These are phyloP conservation scores for Saturnispora diversa DNA, from an alignment of 805 yeast species.

Conservation along the genomic window DNA sequence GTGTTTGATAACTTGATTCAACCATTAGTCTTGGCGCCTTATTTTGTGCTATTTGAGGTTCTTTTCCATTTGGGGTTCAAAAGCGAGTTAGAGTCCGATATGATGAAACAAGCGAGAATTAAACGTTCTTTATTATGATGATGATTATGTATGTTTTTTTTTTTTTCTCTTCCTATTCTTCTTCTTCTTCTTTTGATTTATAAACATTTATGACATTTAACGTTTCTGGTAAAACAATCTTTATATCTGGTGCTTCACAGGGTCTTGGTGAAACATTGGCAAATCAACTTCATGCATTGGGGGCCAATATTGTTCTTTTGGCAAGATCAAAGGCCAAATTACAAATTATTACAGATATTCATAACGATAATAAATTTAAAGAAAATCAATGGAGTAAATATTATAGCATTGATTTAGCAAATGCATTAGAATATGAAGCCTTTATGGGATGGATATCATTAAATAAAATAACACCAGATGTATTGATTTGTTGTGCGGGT, in stretches of 20 bases:
- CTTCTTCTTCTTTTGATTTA: neutral
- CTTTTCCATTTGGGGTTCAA: constrained; percentile 61
- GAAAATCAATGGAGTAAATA: constrained; percentile 30
- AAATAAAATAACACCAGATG: constrained; percentile 45
- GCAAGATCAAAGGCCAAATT: constrained; percentile 68
- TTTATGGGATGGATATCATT: constrained; percentile 31
- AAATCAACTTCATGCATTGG: constrained; percentile 32
- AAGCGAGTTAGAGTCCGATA: constrained; percentile 39
- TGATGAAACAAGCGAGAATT: constrained; percentile 41
- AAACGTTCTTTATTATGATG: constrained; percentile 11
- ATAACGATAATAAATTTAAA: constrained; percentile 17
- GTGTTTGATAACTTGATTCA: constrained; percentile 73
- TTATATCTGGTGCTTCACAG: constrained; percentile 92
- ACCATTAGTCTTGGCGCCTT: constrained; percentile 86
- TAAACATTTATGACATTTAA: constrained; percentile 13
- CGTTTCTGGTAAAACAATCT: constrained; percentile 46
- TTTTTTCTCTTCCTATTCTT: neutral
- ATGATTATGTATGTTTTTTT: neutral
- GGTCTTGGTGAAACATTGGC: constrained; percentile 86
- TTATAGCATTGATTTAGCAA: constrained; percentile 57
- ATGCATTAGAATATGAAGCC: constrained; percentile 36
- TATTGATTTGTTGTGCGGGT: constrained; percentile 83
- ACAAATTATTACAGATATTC: constrained; percentile 31
- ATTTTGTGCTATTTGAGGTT: constrained; percentile 73
- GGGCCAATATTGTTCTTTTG: constrained; percentile 63